Evolutionary conservation across 495 filamentous ascomycete species (phyloP).

Genomic region (Penicillium psychrofluorescens): DNA sequence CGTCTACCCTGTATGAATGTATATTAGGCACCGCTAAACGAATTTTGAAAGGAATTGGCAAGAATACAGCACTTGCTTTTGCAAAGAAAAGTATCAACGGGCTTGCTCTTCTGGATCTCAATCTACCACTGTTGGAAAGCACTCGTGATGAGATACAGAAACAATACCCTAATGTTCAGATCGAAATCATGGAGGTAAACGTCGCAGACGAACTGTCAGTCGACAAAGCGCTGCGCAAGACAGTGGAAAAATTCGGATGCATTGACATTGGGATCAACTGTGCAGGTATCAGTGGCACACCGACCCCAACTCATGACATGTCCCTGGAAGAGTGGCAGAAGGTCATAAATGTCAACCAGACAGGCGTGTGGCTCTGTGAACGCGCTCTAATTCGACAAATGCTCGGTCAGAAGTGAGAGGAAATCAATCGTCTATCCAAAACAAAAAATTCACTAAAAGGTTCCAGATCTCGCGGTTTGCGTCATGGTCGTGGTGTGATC

Average conservation of each 20-base stretch:
- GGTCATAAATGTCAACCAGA: slow-evolving; percentile 39
- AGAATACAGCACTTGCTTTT: slow-evolving; percentile 12
- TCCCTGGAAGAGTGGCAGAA: slow-evolving; percentile 29
- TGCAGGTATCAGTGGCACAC: slow-evolving; percentile 23
- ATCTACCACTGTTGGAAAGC: slow-evolving; percentile 7
- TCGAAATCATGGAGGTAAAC: slow-evolving; percentile 9
- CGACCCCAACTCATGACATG: slow-evolving; percentile 22
- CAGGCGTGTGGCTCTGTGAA: slow-evolving; percentile 41
- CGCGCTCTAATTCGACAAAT: slow-evolving; percentile 41
- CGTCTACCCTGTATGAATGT: not conserved
- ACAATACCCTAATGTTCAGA: slow-evolving; percentile 4
- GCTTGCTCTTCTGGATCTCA: slow-evolving; percentile 17
- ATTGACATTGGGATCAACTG: slow-evolving; percentile 50
- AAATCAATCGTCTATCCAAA: not conserved
- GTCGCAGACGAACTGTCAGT: slow-evolving; percentile 18
- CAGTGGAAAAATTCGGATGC: slow-evolving; percentile 23
- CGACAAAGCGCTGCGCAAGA: slow-evolving; percentile 7
- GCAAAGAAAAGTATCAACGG: slow-evolving; percentile 14
- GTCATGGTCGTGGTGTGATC: slow-evolving; percentile 20
- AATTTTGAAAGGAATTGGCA: slow-evolving; percentile 18
- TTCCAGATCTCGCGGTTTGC: slow-evolving; percentile 7
- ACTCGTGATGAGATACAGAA: slow-evolving; percentile 5
- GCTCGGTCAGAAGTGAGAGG: slow-evolving; percentile 35
- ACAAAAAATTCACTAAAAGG: not conserved
- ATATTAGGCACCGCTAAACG: not conserved